Base-by-base conservation (phyloP, 2,329 filamentous ascomycete genomes). In the Coniochaeta ligniaria region DNA sequence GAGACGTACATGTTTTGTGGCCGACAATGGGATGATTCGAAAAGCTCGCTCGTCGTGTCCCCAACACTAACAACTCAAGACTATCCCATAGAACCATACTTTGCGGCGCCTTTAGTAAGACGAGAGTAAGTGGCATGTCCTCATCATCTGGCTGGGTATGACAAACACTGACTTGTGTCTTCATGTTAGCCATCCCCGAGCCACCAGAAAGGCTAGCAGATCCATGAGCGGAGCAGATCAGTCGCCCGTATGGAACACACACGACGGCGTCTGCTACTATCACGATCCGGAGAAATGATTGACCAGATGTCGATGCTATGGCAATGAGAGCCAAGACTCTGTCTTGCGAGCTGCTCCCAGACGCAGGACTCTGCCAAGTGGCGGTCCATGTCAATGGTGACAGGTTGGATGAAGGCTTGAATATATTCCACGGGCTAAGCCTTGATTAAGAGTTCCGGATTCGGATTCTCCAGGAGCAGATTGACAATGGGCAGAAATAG, bases 401-500 rank as follows among this genome's bases (percentile, higher is more conserved):
- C 11, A 24, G n/a, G 11, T 6, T 2, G 43, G 20, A 7, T 9
- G 2, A 14, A 1, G 20, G 9, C 43, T 22, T 12, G 20, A 7
- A 24, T 6, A 47, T 7, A 24, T 24, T 3, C 43, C 11, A 47
- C 20, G n/a, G 22, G 22, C 20, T 24, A 52, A 7, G 3, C 47
- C 47, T 52, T 28, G 47, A 52, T 52, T 2, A 52, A n/a, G 9
- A 5, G 22, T 22, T 52, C 47, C 9, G 47, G 24, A n/a, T 63
- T 59, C 1, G 62, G 59, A 45, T 69, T 50, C 54, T 73, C 69
- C 59, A 59, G 63, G 47, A 76, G 59, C 55, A 75, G 64, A 62
- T 76, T 73, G 6, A 71, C 62, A 12, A 79, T 73, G 0, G 76
- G 76, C 60, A 77, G 61, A 64, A 78, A 79, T 2, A 57, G 16